phyloP scores from a whole-genome alignment of 306 rosid genomes.

The Prunus dulcis region DNA sequence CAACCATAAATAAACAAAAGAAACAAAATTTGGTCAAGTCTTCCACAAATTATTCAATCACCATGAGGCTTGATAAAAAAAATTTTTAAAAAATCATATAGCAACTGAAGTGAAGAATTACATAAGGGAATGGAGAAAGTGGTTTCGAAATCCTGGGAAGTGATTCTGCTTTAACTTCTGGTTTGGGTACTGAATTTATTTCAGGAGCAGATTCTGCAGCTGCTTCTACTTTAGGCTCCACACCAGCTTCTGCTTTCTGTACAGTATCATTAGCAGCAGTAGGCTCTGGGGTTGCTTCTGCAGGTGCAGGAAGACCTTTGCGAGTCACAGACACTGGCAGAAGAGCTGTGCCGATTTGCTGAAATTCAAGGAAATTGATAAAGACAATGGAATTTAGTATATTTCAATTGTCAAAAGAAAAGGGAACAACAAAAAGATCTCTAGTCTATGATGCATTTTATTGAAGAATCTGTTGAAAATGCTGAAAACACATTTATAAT shows the following conservation, averaged over 20 bases:
- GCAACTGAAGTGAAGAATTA: constrained; percentile 38
- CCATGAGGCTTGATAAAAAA: not conserved
- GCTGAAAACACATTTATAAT: not conserved
- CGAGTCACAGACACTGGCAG: constrained; percentile 50
- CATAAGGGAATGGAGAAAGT: constrained; percentile 83
- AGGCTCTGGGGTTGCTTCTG: constrained; percentile 39
- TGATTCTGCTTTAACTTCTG: constrained; percentile 62
- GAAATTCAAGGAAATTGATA: constrained; percentile 29
- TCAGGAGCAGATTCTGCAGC: constrained; percentile 52
- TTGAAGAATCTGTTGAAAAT: not conserved
- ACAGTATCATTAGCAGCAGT: constrained; percentile 35
- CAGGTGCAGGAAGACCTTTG: constrained; percentile 73
- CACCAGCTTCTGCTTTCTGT: constrained; percentile 47
- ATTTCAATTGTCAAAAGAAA: not conserved
- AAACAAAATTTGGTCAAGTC: constrained; percentile 5
- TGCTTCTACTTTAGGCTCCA: constrained; percentile 23
- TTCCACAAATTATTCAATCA: not conserved
- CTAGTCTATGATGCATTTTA: not conserved
- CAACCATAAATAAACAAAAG: constrained; percentile 15
- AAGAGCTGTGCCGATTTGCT: constrained; percentile 86
- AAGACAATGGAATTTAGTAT: constrained; percentile 3
- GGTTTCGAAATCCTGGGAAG: constrained; percentile 45
- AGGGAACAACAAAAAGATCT: not conserved
- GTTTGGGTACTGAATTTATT: constrained; percentile 56
- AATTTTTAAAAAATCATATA: not conserved